phyloP scores from a whole-genome alignment of 495 filamentous ascomycete genomes.

The Amphirosellinia nigrospora region DNA sequence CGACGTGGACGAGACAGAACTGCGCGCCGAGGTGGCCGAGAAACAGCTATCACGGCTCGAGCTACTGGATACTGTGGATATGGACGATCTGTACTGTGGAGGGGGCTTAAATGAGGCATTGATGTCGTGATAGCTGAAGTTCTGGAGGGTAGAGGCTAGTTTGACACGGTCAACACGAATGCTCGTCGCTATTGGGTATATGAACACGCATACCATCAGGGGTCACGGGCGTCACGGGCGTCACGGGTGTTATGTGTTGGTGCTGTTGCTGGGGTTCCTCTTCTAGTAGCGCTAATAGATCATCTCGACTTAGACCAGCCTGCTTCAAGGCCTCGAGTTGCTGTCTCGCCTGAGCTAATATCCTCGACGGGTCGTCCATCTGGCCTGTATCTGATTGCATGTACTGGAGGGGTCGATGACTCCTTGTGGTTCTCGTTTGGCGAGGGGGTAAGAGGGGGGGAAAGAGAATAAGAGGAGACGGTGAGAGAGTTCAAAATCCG shows the following conservation, averaged over 20 bases:
- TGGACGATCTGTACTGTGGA: constrained; percentile 42
- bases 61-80: constrained; percentile 53
- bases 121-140: constrained; percentile 38
- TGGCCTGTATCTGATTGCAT: constrained; percentile 26
- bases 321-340: constrained; percentile 42
- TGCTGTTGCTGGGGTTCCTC: constrained; percentile 31
- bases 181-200: constrained; percentile 15
- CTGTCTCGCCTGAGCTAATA: constrained; percentile 38
- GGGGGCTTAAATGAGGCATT: constrained; percentile 33
- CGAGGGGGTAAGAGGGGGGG: constrained; percentile 9
- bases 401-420: constrained; percentile 18
- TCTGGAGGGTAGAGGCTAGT: constrained; percentile 31
- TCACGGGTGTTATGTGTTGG: constrained; percentile 11
- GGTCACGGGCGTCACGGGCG: constrained; percentile 21
- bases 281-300: constrained; percentile 36
- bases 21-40: constrained; percentile 42
- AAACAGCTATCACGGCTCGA: constrained; percentile 44
- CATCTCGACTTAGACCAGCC: constrained; percentile 38
- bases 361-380: constrained; percentile 43
- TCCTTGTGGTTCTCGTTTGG: constrained; percentile 9
- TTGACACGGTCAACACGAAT: constrained; percentile 11
- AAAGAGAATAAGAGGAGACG: constrained; percentile 1
- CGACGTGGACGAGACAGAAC: constrained; percentile 47
- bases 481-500: background rate
- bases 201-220: constrained; percentile 33